These are phyloP conservation scores for Zygoascus hellenicus DNA, from an alignment of 1,139 yeast genomes.

Conservation along the genomic window DNA sequence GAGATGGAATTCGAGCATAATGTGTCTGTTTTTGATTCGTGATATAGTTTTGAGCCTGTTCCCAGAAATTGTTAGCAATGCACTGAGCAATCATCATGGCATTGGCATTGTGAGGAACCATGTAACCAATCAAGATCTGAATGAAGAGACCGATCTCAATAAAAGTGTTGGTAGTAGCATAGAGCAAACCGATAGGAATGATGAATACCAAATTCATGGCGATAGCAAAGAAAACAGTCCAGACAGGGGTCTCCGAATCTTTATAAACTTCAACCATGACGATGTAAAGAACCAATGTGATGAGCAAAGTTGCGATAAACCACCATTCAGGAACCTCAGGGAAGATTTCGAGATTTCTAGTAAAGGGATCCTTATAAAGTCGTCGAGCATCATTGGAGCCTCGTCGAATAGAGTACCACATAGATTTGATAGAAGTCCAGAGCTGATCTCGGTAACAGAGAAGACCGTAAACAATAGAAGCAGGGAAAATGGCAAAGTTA, in stretches of 20 bases:
- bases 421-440: constrained; percentile 13
- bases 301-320: constrained; percentile 41
- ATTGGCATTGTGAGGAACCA: constrained; percentile 56
- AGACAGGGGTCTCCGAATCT: constrained; percentile 43
- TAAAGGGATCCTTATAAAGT: constrained; percentile 49
- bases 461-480: constrained; percentile 49
- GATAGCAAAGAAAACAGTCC: constrained; percentile 53
- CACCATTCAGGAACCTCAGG: constrained; percentile 64
- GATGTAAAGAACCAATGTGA: constrained; percentile 42
- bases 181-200: constrained; percentile 44
- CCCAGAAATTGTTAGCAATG: constrained; percentile 53
- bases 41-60: constrained; percentile 44
- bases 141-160: constrained; percentile 52
- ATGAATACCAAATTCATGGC: constrained; percentile 51
- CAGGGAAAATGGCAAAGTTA: constrained; percentile 26
- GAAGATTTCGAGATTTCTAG: constrained; percentile 46
- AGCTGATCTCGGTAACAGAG: constrained; percentile 26
- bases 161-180: constrained; percentile 48
- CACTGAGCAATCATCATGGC: constrained; percentile 55
- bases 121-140: constrained; percentile 54
- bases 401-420: constrained; percentile 16
- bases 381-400: constrained; percentile 14
- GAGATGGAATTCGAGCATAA: constrained; percentile 53
- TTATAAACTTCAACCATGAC: constrained; percentile 40
- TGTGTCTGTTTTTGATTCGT: constrained; percentile 59